phyloP scores from a whole-genome alignment of 805 yeast genomes.

The Naumovozyma castellii region DNA sequence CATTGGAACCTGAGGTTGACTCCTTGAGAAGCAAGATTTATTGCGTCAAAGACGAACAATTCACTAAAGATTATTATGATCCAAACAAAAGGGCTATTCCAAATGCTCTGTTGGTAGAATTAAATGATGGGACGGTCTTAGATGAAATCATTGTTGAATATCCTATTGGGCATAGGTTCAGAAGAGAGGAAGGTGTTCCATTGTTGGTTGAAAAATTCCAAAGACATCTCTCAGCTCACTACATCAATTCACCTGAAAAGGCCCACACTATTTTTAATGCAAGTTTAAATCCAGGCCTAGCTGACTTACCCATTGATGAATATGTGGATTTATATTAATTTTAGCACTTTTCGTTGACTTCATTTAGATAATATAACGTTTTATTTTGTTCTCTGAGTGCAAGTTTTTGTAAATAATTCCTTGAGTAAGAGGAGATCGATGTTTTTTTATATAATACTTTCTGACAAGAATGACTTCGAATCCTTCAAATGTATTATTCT shows the following conservation, averaged over 20 bases:
- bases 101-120: constrained; percentile 41
- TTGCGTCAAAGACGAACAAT: constrained; percentile 42
- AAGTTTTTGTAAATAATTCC: no score
- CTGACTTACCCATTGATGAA: constrained; percentile 38
- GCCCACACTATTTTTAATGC: background rate
- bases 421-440: no score
- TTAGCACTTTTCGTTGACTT: background rate
- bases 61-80: constrained; percentile 44
- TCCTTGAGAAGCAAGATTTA: constrained; percentile 44
- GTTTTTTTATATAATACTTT: no score
- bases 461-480: no score
- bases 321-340: constrained; percentile 36
- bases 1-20: constrained; percentile 45
- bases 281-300: constrained; percentile 25
- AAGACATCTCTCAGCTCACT: constrained; percentile 41
- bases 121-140: constrained; percentile 44
- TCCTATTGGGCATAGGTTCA: constrained; percentile 50
- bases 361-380: no score
- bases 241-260: constrained; percentile 20
- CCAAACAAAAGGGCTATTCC: constrained; percentile 51
- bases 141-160: constrained; percentile 46
- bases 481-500: no score
- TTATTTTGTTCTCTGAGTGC: no score
- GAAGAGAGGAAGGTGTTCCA: constrained; percentile 54
- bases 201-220: constrained; percentile 42